phyloP scores from a whole-genome alignment of 176 grass and related monocot species.

The Rhynchospora tenuis region DNA sequence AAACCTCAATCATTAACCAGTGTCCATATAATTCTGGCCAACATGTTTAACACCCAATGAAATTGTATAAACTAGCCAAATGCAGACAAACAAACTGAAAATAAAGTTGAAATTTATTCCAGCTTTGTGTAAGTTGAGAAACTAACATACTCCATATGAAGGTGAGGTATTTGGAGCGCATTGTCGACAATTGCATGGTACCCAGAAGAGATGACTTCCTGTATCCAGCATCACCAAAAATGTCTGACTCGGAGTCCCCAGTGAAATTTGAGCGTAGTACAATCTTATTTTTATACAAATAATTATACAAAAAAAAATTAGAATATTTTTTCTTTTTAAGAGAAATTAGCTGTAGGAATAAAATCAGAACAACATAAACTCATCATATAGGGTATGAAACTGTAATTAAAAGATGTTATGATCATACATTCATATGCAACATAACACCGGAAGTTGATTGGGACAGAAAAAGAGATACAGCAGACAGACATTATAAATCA shows the following conservation, averaged over 20 bases:
- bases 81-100: no score
- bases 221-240: conserved; percentile 89
- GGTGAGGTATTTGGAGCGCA: conserved; percentile 35
- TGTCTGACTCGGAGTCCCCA: conserved; percentile 70
- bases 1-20: no score
- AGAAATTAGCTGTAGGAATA: no score
- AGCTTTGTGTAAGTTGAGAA: neutral
- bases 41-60: no score
- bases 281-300: conserved; percentile 26
- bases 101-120: no score
- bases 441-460: neutral
- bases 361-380: neutral
- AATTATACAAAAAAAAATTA: neutral
- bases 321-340: neutral
- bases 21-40: no score
- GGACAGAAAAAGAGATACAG: neutral
- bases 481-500: neutral
- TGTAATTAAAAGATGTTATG: neutral
- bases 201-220: conserved; percentile 86
- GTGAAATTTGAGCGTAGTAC: conserved; percentile 54
- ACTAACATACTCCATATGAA: conserved; percentile 25
- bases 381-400: neutral
- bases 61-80: no score
- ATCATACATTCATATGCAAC: neutral
- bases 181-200: conserved; percentile 76